Percentiles rank a stretch among this genome's conserved stretches.
Conservation (phyloP, 164 flowering plant species). For the Berberis thunbergii region DNA sequence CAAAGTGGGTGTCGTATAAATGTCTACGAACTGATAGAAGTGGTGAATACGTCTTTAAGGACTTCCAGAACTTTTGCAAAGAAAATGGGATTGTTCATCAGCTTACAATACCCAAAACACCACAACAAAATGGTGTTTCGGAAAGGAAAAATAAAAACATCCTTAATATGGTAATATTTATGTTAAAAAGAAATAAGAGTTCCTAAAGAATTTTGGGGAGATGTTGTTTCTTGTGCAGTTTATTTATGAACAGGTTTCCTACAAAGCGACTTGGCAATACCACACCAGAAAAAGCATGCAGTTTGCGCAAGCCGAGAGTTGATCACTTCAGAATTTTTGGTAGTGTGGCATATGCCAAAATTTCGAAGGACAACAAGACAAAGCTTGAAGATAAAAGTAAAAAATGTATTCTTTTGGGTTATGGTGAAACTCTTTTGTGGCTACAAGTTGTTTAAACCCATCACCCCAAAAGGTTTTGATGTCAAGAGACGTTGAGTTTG, state of each 20-base stretch:
- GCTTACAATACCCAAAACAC: too few relatives aligned
- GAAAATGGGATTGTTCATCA: too few relatives aligned
- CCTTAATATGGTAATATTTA: too few relatives aligned
- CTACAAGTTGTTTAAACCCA: background rate
- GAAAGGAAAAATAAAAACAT: too few relatives aligned
- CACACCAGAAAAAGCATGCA: slow-evolving; percentile 3
- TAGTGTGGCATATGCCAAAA: background rate
- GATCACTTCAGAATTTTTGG: background rate
- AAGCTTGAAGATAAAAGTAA: slow-evolving; percentile 3
- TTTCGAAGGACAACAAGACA: background rate
- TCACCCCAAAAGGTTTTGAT: background rate
- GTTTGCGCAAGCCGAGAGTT: slow-evolving; percentile 3
- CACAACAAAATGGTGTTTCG: too few relatives aligned
- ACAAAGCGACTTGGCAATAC: background rate
- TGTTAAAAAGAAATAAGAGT: too few relatives aligned
- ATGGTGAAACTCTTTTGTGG: background rate
- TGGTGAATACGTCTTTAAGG: too few relatives aligned
- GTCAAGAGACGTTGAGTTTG: background rate
- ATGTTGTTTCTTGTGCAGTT: too few relatives aligned
- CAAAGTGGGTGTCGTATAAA: too few relatives aligned
- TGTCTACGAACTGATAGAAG: too few relatives aligned
- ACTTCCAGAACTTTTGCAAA: too few relatives aligned
- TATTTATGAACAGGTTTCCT: background rate
- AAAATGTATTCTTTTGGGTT: background rate
- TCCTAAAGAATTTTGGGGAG: too few relatives aligned